phyloP scores from a whole-genome alignment of 495 filamentous ascomycete genomes.

The Aspergillus mulundensis region DNA sequence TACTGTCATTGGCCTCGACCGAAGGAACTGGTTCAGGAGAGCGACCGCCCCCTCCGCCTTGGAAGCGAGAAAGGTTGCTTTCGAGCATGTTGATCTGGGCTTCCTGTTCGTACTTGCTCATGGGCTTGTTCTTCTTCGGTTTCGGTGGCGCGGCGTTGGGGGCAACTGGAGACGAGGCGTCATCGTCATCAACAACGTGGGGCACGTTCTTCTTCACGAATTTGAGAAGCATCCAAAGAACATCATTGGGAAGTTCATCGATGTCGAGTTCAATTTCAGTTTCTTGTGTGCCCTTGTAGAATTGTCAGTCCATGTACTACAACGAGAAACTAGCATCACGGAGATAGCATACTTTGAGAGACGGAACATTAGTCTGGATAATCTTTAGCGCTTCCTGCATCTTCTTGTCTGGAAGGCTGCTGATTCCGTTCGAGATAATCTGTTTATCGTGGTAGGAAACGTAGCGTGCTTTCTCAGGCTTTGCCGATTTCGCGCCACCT shows the following conservation, averaged over 20 bases:
- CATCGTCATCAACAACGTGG: conserved; percentile 45
- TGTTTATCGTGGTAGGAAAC: conserved; percentile 78
- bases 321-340: background rate
- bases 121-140: conserved; percentile 97
- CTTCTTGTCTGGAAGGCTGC: conserved; percentile 64
- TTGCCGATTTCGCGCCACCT: conserved; percentile 34
- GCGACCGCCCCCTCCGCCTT: conserved; percentile 33
- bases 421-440: conserved; percentile 76
- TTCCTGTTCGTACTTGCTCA: conserved; percentile 93
- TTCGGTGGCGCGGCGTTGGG: conserved; percentile 54
- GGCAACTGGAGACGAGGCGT: conserved; percentile 32
- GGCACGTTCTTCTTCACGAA: conserved; percentile 69
- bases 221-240: conserved; percentile 69
- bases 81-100: conserved; percentile 76
- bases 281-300: conserved; percentile 59
- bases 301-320: conserved; percentile 16
- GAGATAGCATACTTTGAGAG: conserved; percentile 55
- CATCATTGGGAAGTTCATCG: conserved; percentile 70
- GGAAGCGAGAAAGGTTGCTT: conserved; percentile 49
- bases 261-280: conserved; percentile 91
- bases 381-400: conserved; percentile 80
- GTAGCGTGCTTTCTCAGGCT: conserved; percentile 48
- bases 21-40: conserved; percentile 42
- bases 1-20: conserved; percentile 46
- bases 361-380: conserved; percentile 81